Base-by-base conservation (phyloP, 176 grass and related monocot genomes). In the Eleusine indica region DNA sequence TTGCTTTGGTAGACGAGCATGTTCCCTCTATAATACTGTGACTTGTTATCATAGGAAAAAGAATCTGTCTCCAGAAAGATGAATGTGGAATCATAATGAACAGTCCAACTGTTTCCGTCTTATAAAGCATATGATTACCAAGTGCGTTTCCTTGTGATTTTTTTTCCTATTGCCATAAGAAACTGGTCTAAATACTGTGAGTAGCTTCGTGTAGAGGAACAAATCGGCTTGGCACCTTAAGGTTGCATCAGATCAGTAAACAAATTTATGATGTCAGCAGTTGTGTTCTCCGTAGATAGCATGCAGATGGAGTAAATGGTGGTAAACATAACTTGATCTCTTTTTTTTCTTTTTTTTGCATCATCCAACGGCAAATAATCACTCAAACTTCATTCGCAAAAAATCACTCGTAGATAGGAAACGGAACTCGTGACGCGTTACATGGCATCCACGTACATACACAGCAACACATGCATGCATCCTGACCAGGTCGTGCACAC, bases 401-500 rank as follows among this genome's bases (percentile, higher is more conserved):
- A 32, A 32, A 32, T 32, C 32, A 32, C 32, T 32, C 32, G 32
- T 32, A 32, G 32, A 32, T 32, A 32, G 32, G 32, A 32, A 32
- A 32, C 32, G 1, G 37, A 15, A 21, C 22, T 17, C 4, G 14
- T n/a, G n/a, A 12, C 76, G 10, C 12, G 38, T 44, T 13, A 3
- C 58, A 35, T 65, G 42, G 41, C n/a, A 69, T 29, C 4, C 53
- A 63, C 28, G 10, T 40, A 57, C 58, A 32, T 21, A 21, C 13
- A 58, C 44, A 42, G 53, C 30, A 32, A 6, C 40, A 77, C 32
- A 7, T 22, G 18, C 48, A 76, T 56, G 53, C 32, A 7, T 22
- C 73, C 7, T 56, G 51, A 57, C 73, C 73, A 21, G 73, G 73
- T 39, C 66, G 17, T 60, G 64, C 38, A 84, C 73, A 18, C 44